phyloP scores from a whole-genome alignment of 2,329 filamentous ascomycete genomes.

The Cytospora mali region DNA sequence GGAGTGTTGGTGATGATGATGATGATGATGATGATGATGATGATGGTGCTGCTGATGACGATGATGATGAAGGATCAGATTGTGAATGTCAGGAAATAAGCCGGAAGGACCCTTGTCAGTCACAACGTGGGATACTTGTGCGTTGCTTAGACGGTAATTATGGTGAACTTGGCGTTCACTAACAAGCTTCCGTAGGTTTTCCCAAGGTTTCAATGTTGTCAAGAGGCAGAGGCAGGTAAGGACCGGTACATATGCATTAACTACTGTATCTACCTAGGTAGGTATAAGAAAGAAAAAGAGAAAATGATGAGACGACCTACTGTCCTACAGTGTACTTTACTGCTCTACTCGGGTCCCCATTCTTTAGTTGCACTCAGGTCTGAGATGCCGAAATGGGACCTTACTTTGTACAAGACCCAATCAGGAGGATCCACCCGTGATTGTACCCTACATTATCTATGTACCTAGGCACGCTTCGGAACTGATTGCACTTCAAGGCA shows the following conservation, averaged over 20 bases:
- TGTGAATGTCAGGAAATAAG: conserved; percentile 9
- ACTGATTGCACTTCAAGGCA: conserved; percentile 22
- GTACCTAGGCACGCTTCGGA: too few species aligned
- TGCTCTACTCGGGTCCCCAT: neutral
- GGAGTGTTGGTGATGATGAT: neutral
- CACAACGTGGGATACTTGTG: conserved; percentile 14
- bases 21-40: neutral
- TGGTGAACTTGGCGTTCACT: conserved; percentile 1
- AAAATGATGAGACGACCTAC: neutral
- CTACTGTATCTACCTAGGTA: too few species aligned
- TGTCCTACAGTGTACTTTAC: too few species aligned
- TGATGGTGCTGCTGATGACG: too few species aligned
- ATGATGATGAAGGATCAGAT: neutral
- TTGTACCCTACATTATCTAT: conserved; percentile 8
- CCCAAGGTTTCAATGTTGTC: conserved; percentile 5
- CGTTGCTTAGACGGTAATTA: neutral
- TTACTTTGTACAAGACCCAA: conserved; percentile 5
- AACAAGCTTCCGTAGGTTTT: neutral
- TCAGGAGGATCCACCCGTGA: conserved; percentile 8
- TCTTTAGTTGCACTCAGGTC: neutral
- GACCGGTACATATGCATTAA: conserved; percentile 8
- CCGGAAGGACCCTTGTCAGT: conserved; percentile 7
- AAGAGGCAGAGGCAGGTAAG: conserved; percentile 7
- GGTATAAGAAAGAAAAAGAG: neutral
- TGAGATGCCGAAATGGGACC: neutral